These are phyloP conservation scores for Gastrolobium villosum DNA, from an alignment of 306 rosid species.

Conservation along the genomic window DNA sequence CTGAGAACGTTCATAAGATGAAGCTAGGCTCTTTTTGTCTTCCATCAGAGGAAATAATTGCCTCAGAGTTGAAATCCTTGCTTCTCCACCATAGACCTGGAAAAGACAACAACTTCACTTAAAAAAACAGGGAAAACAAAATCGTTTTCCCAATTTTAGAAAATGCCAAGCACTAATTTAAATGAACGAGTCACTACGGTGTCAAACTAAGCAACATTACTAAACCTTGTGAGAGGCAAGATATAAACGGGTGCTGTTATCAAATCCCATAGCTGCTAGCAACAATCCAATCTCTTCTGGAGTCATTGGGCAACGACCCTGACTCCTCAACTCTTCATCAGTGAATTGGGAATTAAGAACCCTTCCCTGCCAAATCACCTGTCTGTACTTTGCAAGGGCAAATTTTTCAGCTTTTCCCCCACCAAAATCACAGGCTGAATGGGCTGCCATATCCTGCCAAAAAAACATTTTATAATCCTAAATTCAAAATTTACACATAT, in stretches of 20 bases:
- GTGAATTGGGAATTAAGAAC: slow-evolving; percentile 98
- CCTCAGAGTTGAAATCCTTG: slow-evolving; percentile 83
- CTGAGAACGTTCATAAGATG: slow-evolving; percentile 70
- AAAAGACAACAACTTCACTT: slow-evolving; percentile 41
- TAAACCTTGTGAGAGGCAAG: slow-evolving; percentile 99
- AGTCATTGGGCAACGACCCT: slow-evolving; percentile 98
- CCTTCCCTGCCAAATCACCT: slow-evolving; percentile 97
- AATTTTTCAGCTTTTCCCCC: slow-evolving; percentile 94
- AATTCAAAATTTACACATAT: slow-evolving; percentile 21
- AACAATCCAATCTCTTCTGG: slow-evolving; percentile 97
- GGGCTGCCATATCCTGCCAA: slow-evolving; percentile 98
- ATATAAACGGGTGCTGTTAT: slow-evolving; percentile 89
- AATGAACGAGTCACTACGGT: slow-evolving; percentile 15
- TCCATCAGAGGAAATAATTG: slow-evolving; percentile 89
- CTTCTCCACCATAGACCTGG: slow-evolving; percentile 96
- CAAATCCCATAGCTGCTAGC: slow-evolving; percentile 92
- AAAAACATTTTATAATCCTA: slow-evolving; percentile 6
- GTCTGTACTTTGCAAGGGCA: slow-evolving; percentile 95
- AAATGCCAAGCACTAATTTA: slow-evolving; percentile 6
- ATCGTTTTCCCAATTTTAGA: slow-evolving; percentile 21
- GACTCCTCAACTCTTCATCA: slow-evolving; percentile 89
- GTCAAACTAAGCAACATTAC: slow-evolving; percentile 41
- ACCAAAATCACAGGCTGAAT: slow-evolving; percentile 99
- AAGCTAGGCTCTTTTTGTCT: slow-evolving; percentile 91
- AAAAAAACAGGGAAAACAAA: slow-evolving; percentile 20